Conservation (phyloP, 129 eudicot genomes). For the Mikania micrantha region DNA sequence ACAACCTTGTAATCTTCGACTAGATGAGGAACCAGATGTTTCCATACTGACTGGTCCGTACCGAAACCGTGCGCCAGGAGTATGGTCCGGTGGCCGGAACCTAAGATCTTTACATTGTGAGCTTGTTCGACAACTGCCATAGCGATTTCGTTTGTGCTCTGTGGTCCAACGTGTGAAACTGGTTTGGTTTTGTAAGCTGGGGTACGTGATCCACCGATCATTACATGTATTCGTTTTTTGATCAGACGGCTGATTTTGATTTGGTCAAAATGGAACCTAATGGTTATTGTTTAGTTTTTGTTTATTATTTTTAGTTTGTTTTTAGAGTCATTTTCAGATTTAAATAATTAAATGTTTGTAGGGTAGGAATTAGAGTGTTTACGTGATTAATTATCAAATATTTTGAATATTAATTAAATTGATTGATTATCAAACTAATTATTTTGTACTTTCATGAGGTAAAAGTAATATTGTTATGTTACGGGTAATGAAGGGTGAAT, state of each 20-base stretch:
- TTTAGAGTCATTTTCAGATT: no score
- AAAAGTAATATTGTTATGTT: no score
- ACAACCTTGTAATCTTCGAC: conserved; percentile 61
- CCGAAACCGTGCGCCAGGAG: conserved; percentile 91
- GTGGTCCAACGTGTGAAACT: background rate
- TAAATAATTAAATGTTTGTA: no score
- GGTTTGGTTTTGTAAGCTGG: conserved; percentile 10
- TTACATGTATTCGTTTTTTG: conserved; percentile 18
- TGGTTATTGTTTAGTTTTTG: no score
- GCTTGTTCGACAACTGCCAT: conserved; percentile 88
- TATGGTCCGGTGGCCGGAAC: conserved; percentile 52
- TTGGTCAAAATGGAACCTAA: conserved; percentile 3
- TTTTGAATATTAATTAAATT: no score
- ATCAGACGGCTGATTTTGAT: conserved; percentile 26
- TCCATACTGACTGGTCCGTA: conserved; percentile 97
- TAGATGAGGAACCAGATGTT: conserved; percentile 79
- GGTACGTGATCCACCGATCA: background rate
- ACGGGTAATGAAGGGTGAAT: no score
- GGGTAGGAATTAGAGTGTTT: no score
- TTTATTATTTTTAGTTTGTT: no score
- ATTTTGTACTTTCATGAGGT: no score
- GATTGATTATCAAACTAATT: no score
- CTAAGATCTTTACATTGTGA: conserved; percentile 73
- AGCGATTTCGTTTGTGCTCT: background rate
- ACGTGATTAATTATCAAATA: no score